These are phyloP conservation scores for Lactifluus piperatus DNA, from an alignment of 768 basidiomycete species.

Conservation along the genomic window DNA sequence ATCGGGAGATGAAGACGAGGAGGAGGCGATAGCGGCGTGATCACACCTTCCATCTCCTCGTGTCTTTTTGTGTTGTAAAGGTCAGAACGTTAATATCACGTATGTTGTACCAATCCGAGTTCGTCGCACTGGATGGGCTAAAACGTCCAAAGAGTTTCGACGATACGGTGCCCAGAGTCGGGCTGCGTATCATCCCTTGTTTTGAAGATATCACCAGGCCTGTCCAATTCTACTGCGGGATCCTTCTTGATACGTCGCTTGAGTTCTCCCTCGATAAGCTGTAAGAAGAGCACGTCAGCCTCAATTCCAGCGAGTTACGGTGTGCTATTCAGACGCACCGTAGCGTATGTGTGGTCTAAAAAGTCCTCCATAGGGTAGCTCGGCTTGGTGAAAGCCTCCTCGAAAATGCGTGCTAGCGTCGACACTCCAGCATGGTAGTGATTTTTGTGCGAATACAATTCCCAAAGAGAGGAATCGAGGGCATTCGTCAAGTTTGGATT, in stretches of 20 bases:
- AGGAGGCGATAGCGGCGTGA: constrained; percentile 24
- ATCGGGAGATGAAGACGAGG: constrained; percentile 88
- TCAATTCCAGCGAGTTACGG: constrained; percentile 5
- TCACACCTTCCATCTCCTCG: neutral
- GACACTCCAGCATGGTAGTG: constrained; percentile 88
- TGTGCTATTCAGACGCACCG: constrained; percentile 39
- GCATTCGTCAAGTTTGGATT: constrained; percentile 76
- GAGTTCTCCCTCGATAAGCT: constrained; percentile 85
- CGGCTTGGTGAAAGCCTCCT: constrained; percentile 91
- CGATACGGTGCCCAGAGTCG: constrained; percentile 28
- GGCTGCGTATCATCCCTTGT: constrained; percentile 21
- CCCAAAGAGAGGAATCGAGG: constrained; percentile 87
- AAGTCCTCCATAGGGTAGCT: constrained; percentile 91
- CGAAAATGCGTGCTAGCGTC: constrained; percentile 79
- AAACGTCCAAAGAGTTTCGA: constrained; percentile 30
- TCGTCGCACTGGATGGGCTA: neutral
- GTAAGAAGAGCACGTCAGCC: neutral
- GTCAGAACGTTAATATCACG: constrained; percentile 4
- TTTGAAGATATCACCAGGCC: constrained; percentile 18
- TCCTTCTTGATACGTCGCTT: constrained; percentile 76
- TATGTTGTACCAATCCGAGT: constrained; percentile 3
- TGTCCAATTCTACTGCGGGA: constrained; percentile 39
- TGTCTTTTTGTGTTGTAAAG: neutral
- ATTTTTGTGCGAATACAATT: constrained; percentile 63
- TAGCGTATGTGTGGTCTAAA: constrained; percentile 84